These are phyloP conservation scores for Candida pini DNA, from an alignment of 805 yeast genomes.

Conservation along the genomic window DNA sequence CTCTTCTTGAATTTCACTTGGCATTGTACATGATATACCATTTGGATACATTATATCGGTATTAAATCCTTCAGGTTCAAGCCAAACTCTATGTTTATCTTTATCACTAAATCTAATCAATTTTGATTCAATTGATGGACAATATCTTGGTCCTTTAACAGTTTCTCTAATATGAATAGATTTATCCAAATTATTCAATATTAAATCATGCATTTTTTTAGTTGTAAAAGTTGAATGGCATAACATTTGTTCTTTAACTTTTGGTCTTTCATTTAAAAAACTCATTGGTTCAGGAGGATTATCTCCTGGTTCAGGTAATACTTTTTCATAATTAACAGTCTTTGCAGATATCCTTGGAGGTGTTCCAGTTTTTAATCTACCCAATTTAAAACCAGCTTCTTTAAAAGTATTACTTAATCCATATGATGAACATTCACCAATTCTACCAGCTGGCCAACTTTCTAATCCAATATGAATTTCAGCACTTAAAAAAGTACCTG, in stretches of 20 bases:
- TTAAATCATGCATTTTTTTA: constrained; percentile 61
- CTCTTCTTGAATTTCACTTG: constrained; percentile 79
- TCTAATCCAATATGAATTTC: constrained; percentile 89
- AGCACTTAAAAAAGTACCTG: constrained; percentile 93
- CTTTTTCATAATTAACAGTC: constrained; percentile 61
- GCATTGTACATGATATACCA: constrained; percentile 95
- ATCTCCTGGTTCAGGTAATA: constrained; percentile 76
- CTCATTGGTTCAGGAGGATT: constrained; percentile 88
- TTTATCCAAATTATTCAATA: constrained; percentile 66
- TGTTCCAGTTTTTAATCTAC: constrained; percentile 93
- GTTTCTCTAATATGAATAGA: constrained; percentile 90
- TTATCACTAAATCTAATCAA: constrained; percentile 75
- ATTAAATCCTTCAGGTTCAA: constrained; percentile 93
- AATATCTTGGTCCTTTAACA: constrained; percentile 93
- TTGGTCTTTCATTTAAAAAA: constrained; percentile 64
- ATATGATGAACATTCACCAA: constrained; percentile 87
- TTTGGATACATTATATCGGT: constrained; percentile 90
- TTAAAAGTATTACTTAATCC: constrained; percentile 78
- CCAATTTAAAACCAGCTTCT: constrained; percentile 75
- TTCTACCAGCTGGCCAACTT: constrained; percentile 83
- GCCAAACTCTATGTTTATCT: constrained; percentile 77
- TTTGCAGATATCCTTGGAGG: constrained; percentile 81
- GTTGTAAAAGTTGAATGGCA: constrained; percentile 83
- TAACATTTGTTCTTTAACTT: constrained; percentile 51
- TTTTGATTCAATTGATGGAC: constrained; percentile 95